Percentiles rank a stretch among this genome's conserved stretches.
phyloP scores from a whole-genome alignment of 1,284 basidiomycete genomes.

The Naganishia sp. region DNA sequence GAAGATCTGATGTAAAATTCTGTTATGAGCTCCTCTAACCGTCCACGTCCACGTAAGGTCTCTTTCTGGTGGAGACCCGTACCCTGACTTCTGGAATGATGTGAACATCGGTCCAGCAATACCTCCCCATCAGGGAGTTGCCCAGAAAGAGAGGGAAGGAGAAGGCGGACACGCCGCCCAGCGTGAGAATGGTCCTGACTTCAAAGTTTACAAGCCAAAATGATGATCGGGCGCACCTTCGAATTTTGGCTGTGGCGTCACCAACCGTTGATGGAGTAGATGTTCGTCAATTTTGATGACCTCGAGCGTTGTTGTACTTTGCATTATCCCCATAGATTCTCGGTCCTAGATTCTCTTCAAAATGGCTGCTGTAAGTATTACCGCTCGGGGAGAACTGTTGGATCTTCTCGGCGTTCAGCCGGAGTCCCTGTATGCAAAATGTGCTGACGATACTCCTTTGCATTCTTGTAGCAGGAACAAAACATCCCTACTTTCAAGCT shows the following conservation, averaged over 20 bases:
- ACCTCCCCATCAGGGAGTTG: background rate
- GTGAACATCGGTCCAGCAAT: background rate
- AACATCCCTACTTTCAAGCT: conserved; percentile 95
- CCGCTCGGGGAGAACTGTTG: background rate
- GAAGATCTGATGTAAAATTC: too few species aligned
- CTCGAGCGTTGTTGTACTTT: background rate
- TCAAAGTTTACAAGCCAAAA: conserved; percentile 1
- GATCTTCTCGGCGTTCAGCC: background rate
- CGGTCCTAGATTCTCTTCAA: background rate
- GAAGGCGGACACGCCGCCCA: background rate
- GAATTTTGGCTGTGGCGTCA: conserved; percentile 28
- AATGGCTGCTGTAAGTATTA: conserved; percentile 22
- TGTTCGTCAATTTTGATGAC: conserved; percentile 18
- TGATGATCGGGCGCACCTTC: conserved; percentile 18
- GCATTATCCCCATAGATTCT: conserved; percentile 9
- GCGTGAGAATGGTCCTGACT: conserved; percentile 10
- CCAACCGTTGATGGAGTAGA: conserved; percentile 6
- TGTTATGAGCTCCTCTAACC: too few species aligned
- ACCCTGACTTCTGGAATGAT: background rate
- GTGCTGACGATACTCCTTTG: background rate
- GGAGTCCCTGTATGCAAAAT: background rate
- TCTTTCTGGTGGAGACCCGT: background rate
- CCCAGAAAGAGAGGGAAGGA: background rate
- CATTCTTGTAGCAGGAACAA: conserved; percentile 29
- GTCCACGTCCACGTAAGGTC: too few species aligned